phyloP scores from a whole-genome alignment of 2,329 filamentous ascomycete genomes.

The Alternaria arborescens region DNA sequence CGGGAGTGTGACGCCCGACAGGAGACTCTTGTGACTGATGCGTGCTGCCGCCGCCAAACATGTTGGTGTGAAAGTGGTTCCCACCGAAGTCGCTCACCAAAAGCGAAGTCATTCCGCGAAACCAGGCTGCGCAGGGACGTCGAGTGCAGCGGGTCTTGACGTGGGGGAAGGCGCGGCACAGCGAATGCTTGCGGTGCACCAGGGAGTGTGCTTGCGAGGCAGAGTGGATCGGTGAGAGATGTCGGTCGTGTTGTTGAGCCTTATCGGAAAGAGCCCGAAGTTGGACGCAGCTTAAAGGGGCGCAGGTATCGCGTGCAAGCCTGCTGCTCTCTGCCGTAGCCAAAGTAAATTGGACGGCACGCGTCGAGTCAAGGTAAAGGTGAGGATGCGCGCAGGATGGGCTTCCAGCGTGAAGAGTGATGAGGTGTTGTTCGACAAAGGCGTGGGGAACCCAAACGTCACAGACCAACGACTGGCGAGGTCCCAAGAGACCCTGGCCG shows the following conservation, averaged over 20 bases:
- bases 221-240: slow-evolving; percentile 23
- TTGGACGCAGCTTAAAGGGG: slow-evolving; percentile 32
- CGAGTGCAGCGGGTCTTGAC: slow-evolving; percentile 8
- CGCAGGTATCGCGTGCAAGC: slow-evolving; percentile 30
- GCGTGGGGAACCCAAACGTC: slow-evolving; percentile 29
- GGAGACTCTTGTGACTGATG: slow-evolving; percentile 53
- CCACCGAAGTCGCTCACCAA: slow-evolving; percentile 75
- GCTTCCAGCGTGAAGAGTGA: slow-evolving; percentile 36
- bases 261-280: slow-evolving; percentile 31
- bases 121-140: slow-evolving; percentile 23
- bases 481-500: slow-evolving; percentile 27
- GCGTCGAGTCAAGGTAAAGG: slow-evolving; percentile 25
- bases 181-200: slow-evolving; percentile 16
- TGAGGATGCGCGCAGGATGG: slow-evolving; percentile 20
- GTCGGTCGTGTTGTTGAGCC: slow-evolving; percentile 32
- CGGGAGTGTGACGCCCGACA: slow-evolving; percentile 45
- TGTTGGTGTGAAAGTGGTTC: slow-evolving; percentile 77
- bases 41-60: slow-evolving; percentile 62
- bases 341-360: slow-evolving; percentile 57
- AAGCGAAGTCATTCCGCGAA: slow-evolving; percentile 67
- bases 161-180: slow-evolving; percentile 21
- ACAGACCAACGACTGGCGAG: slow-evolving; percentile 29
- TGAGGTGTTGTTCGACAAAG: slow-evolving; percentile 31
- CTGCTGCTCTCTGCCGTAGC: slow-evolving; percentile 48
- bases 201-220: slow-evolving; percentile 24